Base-by-base conservation (phyloP, 306 rosid species). In the Betula pendula region DNA sequence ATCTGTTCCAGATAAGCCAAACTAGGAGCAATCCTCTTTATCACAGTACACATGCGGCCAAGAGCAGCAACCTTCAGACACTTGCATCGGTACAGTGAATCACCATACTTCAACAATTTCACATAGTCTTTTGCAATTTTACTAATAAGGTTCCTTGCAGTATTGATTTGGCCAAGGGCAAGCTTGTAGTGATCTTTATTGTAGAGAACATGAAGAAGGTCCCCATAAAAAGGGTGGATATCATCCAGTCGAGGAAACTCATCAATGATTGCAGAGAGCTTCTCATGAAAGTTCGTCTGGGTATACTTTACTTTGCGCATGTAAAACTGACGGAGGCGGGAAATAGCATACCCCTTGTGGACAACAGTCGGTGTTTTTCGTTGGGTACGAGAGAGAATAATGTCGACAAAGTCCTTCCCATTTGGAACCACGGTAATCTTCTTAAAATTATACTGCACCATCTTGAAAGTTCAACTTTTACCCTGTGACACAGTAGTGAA, bases 131-230 rank as follows among this genome's bases (percentile, higher is more conserved):
- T 93, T 1, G 94, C 83, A 51, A 93, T 91, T 86, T 91, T 93
- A 25, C 92, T 76, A 51, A 90, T 93, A 40, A 90, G 91, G 52
- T 90, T 93, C 85, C 97, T 87, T 53, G 96, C 98, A 71, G 96
- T 88, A 75, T 91, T 93, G 77, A 93, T 47, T 77, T 93, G 97
- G 20, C 97, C 98, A 74, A 93, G 97, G 0, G 97, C 98, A 77
- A 93, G 98, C 92, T 93, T 93, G 87, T 90, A 91, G 73, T 93
- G 98, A 70, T 93, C 98, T 71, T 91, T 93, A 81, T 93, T 91
- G 85, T 93, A 93, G 20, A 93, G 92, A 45, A 90, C 97, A 49
- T 91, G 97, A 33, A 93, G 94, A 25, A 93, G 91, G 68, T 93
- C 97, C 0, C 97, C 96, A 33, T 90, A 90, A 79, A 93, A 93